A percentile compares a stretch with the other conserved stretches of the same genome.
Evolutionary conservation across 441 rosid species (phyloP).

Genomic region (Daphne laureola): DNA sequence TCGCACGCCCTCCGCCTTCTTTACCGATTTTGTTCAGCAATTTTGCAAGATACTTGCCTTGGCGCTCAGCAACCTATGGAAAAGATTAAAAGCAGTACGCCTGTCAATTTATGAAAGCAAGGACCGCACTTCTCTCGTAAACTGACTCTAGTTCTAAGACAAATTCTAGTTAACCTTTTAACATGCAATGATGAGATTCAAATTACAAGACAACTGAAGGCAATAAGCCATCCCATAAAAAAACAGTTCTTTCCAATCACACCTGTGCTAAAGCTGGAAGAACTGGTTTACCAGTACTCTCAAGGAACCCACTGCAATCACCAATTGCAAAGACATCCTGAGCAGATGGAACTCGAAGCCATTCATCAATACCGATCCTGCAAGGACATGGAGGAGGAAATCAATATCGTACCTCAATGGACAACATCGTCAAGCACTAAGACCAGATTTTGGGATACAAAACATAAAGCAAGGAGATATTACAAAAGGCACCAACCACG

Average conservation of each 20-base stretch:
- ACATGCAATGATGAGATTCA: background rate
- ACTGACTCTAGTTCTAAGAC: background rate
- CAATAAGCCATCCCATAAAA: conserved; percentile 6
- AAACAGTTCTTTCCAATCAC: background rate
- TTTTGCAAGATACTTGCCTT: conserved; percentile 67
- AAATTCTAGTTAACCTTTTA: background rate
- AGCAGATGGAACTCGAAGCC: conserved; percentile 74
- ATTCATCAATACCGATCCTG: conserved; percentile 82
- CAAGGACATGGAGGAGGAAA: conserved; percentile 4
- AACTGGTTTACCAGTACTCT: conserved; percentile 63
- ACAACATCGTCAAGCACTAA: too few relatives aligned
- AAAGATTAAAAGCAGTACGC: conserved; percentile 2
- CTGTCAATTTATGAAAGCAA: background rate
- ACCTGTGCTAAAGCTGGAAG: conserved; percentile 96
- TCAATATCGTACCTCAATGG: background rate
- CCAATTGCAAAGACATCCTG: conserved; percentile 79
- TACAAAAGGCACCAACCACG: too few relatives aligned
- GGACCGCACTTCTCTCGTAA: background rate
- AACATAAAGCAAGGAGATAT: too few relatives aligned
- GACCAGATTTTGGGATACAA: too few relatives aligned
- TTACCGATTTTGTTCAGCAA: conserved; percentile 49
- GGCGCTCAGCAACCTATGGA: conserved; percentile 79
- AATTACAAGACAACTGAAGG: background rate
- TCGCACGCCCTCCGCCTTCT: conserved; percentile 64
- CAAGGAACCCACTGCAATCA: conserved; percentile 87